These are phyloP conservation scores for Oryza nivara DNA, from an alignment of 176 grass and related monocot genomes.

Conservation along the genomic window DNA sequence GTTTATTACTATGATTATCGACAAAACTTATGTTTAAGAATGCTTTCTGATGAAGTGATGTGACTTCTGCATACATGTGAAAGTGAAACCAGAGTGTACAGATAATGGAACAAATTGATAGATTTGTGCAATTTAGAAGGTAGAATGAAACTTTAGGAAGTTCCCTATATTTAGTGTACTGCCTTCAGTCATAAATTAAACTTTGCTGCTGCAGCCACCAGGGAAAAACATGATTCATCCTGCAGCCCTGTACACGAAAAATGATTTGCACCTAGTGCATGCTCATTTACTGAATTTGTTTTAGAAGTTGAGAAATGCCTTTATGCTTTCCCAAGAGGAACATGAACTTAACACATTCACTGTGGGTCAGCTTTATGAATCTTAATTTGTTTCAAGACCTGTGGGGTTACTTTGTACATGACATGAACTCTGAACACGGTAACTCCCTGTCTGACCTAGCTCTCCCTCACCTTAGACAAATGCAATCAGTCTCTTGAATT, in stretches of 20 bases:
- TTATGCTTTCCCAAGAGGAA: background rate
- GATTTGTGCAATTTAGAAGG: background rate
- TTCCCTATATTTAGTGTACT: background rate
- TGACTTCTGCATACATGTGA: conserved; percentile 2
- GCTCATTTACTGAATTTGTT: background rate
- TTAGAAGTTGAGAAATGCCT: background rate
- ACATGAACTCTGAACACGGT: background rate
- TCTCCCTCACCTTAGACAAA: background rate
- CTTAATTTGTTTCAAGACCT: conserved; percentile 7
- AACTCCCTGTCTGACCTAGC: conserved; percentile 6
- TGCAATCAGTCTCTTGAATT: conserved; percentile 4
- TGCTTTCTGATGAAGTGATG: background rate
- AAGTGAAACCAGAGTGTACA: background rate
- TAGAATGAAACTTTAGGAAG: background rate
- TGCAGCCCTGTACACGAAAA: background rate
- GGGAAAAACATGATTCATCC: background rate
- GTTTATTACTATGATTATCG: background rate
- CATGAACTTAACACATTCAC: background rate
- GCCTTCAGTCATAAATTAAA: conserved; percentile 9
- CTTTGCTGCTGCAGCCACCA: background rate
- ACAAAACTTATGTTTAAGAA: conserved; percentile 7
- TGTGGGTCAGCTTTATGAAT: conserved; percentile 1
- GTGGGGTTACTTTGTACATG: background rate
- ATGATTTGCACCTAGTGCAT: background rate
- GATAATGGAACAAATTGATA: background rate